Conservation (phyloP, 208 protist species). For the Acanthamoeba lugdunensis region DNA sequence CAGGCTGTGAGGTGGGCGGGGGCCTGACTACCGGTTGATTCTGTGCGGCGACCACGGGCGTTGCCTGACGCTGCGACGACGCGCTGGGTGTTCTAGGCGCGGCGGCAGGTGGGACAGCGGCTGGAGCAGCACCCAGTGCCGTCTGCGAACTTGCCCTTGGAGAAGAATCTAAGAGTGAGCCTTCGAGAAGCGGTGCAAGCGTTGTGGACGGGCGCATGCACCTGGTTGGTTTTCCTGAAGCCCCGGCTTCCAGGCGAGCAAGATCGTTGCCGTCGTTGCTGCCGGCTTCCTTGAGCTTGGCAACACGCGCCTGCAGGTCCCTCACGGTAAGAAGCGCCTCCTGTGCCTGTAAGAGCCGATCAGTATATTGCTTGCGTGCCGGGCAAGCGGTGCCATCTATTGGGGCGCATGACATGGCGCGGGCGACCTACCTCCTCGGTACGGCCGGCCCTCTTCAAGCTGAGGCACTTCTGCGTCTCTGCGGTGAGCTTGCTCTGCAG, state of each 20-base stretch:
- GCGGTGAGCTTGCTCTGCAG: background rate
- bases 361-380: background rate
- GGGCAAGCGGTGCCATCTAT: background rate
- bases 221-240: background rate
- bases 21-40: slow-evolving; percentile 10
- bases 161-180: background rate
- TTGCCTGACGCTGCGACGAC: background rate
- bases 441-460: slow-evolving; percentile 17
- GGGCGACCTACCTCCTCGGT: background rate
- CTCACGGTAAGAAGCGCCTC: background rate
- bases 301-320: background rate
- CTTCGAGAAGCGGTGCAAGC: background rate
- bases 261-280: background rate
- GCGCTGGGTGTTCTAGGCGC: background rate
- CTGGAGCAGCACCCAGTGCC: background rate
- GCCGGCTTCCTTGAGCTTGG: background rate
- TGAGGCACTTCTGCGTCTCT: slow-evolving; percentile 35
- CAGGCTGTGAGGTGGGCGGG: background rate
- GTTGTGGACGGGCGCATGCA: background rate
- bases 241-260: background rate
- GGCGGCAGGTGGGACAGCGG: background rate
- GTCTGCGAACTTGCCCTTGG: background rate
- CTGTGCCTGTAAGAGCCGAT: background rate
- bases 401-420: background rate
- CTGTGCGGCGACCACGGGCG: background rate